A percentile compares a stretch with the other conserved stretches of the same genome.
phyloP scores from a whole-genome alignment of 176 grass and related monocot species.

The Oryza nivara region DNA sequence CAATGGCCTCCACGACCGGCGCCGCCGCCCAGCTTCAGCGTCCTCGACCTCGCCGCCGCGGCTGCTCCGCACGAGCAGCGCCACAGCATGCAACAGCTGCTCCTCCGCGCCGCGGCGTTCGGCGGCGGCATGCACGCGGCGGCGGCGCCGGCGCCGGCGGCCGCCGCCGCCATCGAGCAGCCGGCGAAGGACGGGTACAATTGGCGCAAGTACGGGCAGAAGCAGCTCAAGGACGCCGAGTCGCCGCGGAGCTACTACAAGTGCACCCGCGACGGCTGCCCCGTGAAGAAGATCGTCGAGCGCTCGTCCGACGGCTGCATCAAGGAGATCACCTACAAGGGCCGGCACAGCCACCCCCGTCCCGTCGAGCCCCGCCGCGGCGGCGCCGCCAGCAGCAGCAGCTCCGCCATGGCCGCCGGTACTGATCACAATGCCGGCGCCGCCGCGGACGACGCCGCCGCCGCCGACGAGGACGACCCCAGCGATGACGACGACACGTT shows the following conservation, averaged over 20 bases:
- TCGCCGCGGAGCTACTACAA: conserved; percentile 86
- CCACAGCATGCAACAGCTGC: conserved; percentile 34
- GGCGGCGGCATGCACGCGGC: background rate
- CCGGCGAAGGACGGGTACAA: conserved; percentile 84
- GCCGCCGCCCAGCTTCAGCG: conserved; percentile 18
- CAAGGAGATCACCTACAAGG: conserved; percentile 89
- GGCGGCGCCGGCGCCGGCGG: conserved; percentile 5
- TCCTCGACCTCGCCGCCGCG: conserved; percentile 17
- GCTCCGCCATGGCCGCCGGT: background rate
- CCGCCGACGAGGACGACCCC: background rate
- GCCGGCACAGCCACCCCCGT: conserved; percentile 61
- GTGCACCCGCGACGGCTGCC: conserved; percentile 63
- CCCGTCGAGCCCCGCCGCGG: conserved; percentile 13
- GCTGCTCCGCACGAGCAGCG: conserved; percentile 36
- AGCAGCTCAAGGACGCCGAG: conserved; percentile 83
- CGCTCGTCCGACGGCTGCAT: conserved; percentile 69
- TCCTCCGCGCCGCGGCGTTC: conserved; percentile 20
- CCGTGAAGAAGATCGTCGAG: conserved; percentile 82
- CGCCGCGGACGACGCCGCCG: too few species aligned
- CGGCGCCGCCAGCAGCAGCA: background rate
- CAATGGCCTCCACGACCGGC: conserved; percentile 38
- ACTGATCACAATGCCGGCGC: background rate
- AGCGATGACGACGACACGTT: conserved; percentile 23
- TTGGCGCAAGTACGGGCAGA: conserved; percentile 90
- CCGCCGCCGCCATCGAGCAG: conserved; percentile 50